A percentile compares a stretch with the other conserved stretches of the same genome.
phyloP scores from a whole-genome alignment of 1,139 yeast species.

The Hansenula lynferdii region DNA sequence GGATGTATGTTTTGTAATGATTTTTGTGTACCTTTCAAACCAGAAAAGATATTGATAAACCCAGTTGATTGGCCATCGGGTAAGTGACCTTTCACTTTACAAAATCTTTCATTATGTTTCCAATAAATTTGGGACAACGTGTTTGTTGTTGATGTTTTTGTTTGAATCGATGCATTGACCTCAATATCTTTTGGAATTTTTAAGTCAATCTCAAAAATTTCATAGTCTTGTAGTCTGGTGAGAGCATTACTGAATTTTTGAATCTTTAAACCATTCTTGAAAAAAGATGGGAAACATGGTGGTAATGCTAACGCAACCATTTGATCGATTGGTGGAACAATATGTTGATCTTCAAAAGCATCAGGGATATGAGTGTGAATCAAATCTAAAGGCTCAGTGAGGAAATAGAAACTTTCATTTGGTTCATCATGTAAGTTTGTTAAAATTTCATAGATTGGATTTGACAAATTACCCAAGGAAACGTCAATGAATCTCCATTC shows the following conservation, averaged over 20 bases:
- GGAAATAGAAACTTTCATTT: constrained; percentile 58
- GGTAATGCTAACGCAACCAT: constrained; percentile 79
- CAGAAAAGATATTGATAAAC: constrained; percentile 70
- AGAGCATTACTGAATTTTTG: constrained; percentile 74
- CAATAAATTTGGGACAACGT: constrained; percentile 74
- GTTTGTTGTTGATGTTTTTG: constrained; percentile 15
- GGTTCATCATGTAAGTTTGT: constrained; percentile 26
- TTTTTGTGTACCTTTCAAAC: constrained; percentile 57
- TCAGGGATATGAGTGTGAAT: constrained; percentile 87
- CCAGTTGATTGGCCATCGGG: constrained; percentile 70
- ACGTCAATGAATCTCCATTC: constrained; percentile 80
- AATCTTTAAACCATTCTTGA: constrained; percentile 51
- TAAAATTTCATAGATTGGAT: constrained; percentile 38
- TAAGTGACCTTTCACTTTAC: constrained; percentile 74
- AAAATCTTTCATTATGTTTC: constrained; percentile 58
- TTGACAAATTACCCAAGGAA: constrained; percentile 51
- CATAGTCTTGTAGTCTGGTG: constrained; percentile 67
- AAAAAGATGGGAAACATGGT: constrained; percentile 77
- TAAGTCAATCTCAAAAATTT: constrained; percentile 73
- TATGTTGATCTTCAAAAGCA: constrained; percentile 74
- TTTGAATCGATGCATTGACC: constrained; percentile 35
- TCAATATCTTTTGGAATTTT: constrained; percentile 69
- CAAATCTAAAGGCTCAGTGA: constrained; percentile 68
- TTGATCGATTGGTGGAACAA: constrained; percentile 78
- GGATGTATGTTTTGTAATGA: constrained; percentile 62